Conservation (phyloP, 2,329 filamentous ascomycete genomes). For the Aspergillus luchuensis region DNA sequence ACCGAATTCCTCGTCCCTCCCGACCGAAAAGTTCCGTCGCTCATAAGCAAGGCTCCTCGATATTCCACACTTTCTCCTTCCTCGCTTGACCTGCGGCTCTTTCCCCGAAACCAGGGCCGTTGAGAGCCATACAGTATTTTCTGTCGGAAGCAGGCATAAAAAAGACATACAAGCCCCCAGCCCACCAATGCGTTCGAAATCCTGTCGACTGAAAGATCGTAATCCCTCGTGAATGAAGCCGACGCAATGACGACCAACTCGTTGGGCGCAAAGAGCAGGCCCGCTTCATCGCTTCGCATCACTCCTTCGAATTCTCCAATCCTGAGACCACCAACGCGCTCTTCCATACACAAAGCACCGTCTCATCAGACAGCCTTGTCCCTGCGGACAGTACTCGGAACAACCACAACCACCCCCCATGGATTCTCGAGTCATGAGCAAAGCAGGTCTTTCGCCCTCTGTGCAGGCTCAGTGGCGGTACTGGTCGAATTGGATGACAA, state of each 20-base stretch:
- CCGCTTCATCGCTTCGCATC: slow-evolving; percentile 57
- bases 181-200: slow-evolving; percentile 30
- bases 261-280: slow-evolving; percentile 39
- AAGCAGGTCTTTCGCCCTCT: slow-evolving; percentile 76
- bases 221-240: slow-evolving; percentile 25
- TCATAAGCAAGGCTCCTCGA: neutral
- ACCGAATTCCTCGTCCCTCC: slow-evolving; percentile 1
- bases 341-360: slow-evolving; percentile 55
- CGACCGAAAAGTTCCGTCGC: neutral
- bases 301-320: slow-evolving; percentile 79
- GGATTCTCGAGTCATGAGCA: slow-evolving; percentile 80
- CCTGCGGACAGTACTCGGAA: slow-evolving; percentile 83
- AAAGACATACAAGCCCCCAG: neutral
- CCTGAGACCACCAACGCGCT: slow-evolving; percentile 63
- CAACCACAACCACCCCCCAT: slow-evolving; percentile 79
- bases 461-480: slow-evolving; percentile 90
- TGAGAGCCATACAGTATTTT: slow-evolving; percentile 2
- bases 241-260: slow-evolving; percentile 40
- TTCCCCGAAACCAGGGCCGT: slow-evolving; percentile 7
- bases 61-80: slow-evolving; percentile 4
- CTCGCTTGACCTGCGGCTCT: slow-evolving; percentile 3
- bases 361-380: slow-evolving; percentile 58
- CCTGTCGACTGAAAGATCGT: slow-evolving; percentile 28
- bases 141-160: neutral
- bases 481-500: slow-evolving; percentile 76